Evolutionary conservation across 345 rosid genomes (phyloP).

Genomic region (Excoecaria cochinchinensis): DNA sequence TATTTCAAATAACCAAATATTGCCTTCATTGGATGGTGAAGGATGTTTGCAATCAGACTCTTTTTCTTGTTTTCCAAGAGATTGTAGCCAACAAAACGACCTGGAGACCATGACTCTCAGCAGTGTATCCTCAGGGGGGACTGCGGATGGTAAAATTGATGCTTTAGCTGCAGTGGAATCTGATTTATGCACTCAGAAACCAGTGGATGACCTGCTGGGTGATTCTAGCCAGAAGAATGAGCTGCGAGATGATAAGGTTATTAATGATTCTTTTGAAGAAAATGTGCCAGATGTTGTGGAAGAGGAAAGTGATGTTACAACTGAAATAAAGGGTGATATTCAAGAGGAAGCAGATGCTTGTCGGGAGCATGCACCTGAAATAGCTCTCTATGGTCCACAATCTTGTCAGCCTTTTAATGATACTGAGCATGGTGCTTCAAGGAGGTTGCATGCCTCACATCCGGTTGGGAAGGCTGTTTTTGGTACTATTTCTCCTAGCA

Average conservation of each 20-base stretch:
- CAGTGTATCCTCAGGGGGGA: background rate
- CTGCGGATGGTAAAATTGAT: conserved; percentile 18
- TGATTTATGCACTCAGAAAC: conserved; percentile 21
- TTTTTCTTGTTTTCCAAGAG: conserved; percentile 1
- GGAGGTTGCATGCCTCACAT: conserved; percentile 28
- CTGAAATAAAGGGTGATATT: conserved; percentile 32
- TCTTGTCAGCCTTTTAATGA: conserved; percentile 20
- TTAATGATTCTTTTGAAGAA: conserved; percentile 21
- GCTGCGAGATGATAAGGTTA: conserved; percentile 17
- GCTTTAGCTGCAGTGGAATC: conserved; percentile 25
- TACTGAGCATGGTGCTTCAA: conserved; percentile 32
- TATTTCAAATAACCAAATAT: conserved; percentile 17
- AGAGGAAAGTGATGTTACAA: conserved; percentile 33
- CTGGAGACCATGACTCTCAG: conserved; percentile 10
- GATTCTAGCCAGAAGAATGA: conserved; percentile 26
- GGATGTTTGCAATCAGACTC: conserved; percentile 6
- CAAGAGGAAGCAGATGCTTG: conserved; percentile 27
- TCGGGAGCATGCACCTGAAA: conserved; percentile 29
- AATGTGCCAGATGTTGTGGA: conserved; percentile 21
- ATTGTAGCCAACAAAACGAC: conserved; percentile 1
- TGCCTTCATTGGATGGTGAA: conserved; percentile 19
- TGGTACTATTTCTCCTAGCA: conserved; percentile 29
- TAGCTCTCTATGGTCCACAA: conserved; percentile 12
- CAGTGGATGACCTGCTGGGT: conserved; percentile 26
- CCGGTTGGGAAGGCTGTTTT: conserved; percentile 25